Evolutionary conservation across 345 rosid species (phyloP), one percentile per base, ranked within the genome.

Genomic region (Eucalyptus camaldulensis): DNA sequence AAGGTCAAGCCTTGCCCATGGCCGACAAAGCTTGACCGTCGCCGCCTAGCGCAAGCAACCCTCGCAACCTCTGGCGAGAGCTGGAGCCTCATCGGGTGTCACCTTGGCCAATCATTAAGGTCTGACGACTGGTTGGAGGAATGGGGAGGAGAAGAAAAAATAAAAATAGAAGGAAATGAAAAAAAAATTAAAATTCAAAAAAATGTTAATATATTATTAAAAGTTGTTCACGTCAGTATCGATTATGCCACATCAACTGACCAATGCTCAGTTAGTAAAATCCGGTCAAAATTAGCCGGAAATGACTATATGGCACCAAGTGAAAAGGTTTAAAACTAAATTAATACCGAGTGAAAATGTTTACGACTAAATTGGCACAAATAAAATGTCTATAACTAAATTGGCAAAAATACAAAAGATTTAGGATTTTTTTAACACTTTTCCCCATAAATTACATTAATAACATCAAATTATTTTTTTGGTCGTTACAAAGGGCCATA

Each of bases 11-110:
- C 53, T 50, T 0, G 7, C 53, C 19, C 53, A 50, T 50, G 53
- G 19, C 53, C 1, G 8, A 0, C 3, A 1, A 50, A 50, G 19
- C 1, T 50, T 50, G 8, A 50, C 8, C 0, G 0, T 50, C 0
- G 3, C 9, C 22, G 4, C 56, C 56, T 51, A 51, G 22, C 19
- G 0, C 9, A 0, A 51, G 56, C 8, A 51, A 0, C 56, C 54
- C 56, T 7, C 0, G 9, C 56, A 51, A 51, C 56, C 22, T 51
- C 19, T 17, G 0, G 22, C 2, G 2, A 51, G 22, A 0, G 22
- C 56, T 51, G 0, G 1, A 51, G 56, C 22, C 56, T 51, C 56
- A 51, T 51, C 0, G 8, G 4, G 56, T 0, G 4, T 51, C 22
- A 0, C 56, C 56, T 51, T 51, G 56, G 56, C 56, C 4, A 51